phyloP scores from a whole-genome alignment of 176 grass and related monocot genomes.

The Lolium multiflorum region DNA sequence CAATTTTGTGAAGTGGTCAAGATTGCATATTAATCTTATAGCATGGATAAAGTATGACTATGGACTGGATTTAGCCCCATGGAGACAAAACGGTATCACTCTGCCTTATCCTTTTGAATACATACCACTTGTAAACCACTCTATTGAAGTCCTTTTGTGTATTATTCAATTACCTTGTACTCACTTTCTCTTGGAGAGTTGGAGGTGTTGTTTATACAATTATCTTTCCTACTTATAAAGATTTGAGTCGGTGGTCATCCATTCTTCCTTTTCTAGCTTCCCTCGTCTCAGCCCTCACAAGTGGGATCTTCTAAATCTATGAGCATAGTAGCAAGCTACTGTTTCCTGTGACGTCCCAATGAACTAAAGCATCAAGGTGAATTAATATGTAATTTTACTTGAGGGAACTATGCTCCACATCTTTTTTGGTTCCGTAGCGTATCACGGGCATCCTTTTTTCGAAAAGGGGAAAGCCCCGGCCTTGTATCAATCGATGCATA shows the following conservation, averaged over 20 bases:
- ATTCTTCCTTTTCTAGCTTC: neutral
- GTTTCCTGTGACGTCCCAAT: neutral
- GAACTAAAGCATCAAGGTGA: neutral
- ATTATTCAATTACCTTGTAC: neutral
- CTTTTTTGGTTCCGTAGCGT: neutral
- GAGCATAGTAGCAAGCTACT: neutral
- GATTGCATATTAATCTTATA: neutral
- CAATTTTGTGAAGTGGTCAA: neutral
- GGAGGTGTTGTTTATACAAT: neutral
- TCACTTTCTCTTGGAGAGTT: neutral
- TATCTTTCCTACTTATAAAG: neutral
- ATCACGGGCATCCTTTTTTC: neutral
- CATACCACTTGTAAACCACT: neutral
- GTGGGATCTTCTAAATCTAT: neutral
- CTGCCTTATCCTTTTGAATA: slow-evolving; percentile 16
- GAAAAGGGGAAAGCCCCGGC: no score
- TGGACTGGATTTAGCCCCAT: slow-evolving; percentile 5
- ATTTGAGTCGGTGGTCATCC: neutral
- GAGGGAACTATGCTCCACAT: neutral
- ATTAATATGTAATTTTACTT: neutral
- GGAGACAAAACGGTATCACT: neutral
- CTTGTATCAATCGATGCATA: no score
- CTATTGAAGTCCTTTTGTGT: neutral
- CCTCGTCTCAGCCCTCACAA: neutral
- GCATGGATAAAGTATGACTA: slow-evolving; percentile 25